These are phyloP conservation scores for Sutorius australiensis DNA, from an alignment of 768 basidiomycete species.

Conservation along the genomic window DNA sequence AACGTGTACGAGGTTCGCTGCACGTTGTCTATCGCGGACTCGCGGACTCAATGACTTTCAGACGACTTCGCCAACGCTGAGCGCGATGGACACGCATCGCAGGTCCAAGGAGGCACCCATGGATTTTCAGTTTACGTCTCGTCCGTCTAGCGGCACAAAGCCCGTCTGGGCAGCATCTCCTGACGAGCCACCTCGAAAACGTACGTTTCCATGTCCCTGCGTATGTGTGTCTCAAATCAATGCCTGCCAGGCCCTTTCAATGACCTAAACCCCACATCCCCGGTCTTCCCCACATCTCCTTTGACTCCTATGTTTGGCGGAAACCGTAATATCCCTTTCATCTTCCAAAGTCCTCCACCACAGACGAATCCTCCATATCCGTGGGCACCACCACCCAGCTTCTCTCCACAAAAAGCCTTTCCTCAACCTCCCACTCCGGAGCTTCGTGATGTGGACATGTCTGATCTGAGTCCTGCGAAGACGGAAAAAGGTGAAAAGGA, in stretches of 20 bases:
- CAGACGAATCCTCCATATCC: constrained; percentile 43
- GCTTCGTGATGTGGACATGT: constrained; percentile 70
- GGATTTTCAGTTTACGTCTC: constrained; percentile 84
- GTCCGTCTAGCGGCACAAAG: constrained; percentile 47
- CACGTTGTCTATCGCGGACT: not conserved
- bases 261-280: constrained; percentile 39
- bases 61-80: not conserved
- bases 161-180: constrained; percentile 52
- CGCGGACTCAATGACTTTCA: not conserved
- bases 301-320: constrained; percentile 55
- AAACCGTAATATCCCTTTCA: constrained; percentile 68
- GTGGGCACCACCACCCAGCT: constrained; percentile 64
- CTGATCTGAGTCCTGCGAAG: constrained; percentile 61
- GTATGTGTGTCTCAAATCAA: constrained; percentile 23
- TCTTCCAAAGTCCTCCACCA: constrained; percentile 57
- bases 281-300: constrained; percentile 34
- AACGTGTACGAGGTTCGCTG: constrained; percentile 17
- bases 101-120: constrained; percentile 81
- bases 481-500: constrained; percentile 39
- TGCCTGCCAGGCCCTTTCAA: constrained; percentile 39
- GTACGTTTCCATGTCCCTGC: constrained; percentile 44
- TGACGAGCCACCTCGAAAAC: constrained; percentile 61
- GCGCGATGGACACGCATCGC: constrained; percentile 24
- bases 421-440: constrained; percentile 45
- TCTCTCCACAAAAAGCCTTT: constrained; percentile 58